Conservation (phyloP, 768 basidiomycete species). For the Leucocoprinus leucothites region DNA sequence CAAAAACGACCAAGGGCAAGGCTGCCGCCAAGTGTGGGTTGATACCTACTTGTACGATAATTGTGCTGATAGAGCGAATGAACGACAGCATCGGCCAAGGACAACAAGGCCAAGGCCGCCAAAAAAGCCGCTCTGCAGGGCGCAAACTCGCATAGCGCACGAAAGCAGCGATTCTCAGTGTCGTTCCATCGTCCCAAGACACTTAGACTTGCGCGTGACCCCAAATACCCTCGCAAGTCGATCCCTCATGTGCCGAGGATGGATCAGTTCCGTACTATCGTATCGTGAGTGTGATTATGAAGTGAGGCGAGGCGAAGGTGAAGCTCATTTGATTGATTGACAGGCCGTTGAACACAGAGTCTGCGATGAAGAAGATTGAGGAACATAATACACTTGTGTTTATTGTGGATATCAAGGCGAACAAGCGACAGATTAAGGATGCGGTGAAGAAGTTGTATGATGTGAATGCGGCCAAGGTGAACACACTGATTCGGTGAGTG, state of each 20-base stretch:
- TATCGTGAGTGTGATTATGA: conserved; percentile 54
- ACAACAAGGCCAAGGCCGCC: conserved; percentile 83
- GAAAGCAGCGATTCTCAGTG: conserved; percentile 83
- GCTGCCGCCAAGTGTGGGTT: conserved; percentile 44
- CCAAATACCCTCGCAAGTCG: conserved; percentile 95
- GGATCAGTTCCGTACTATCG: conserved; percentile 95
- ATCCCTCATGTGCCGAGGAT: conserved; percentile 90
- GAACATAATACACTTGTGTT: conserved; percentile 99
- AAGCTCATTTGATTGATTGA: background rate
- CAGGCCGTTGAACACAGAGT: conserved; percentile 91
- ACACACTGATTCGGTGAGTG: conserved; percentile 93
- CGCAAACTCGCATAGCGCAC: conserved; percentile 65
- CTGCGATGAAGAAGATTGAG: conserved; percentile 99
- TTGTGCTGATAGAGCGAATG: conserved; percentile 6
- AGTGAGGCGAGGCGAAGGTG: conserved; percentile 4
- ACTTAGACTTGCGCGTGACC: conserved; percentile 74
- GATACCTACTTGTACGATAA: background rate
- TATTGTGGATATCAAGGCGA: conserved; percentile 90
- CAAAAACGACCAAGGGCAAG: conserved; percentile 68
- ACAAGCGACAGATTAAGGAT: conserved; percentile 99
- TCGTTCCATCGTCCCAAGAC: conserved; percentile 98
- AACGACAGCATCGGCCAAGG: conserved; percentile 38
- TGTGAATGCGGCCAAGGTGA: conserved; percentile 93
- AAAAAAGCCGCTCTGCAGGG: conserved; percentile 97
- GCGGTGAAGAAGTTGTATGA: conserved; percentile 99